Evolutionary conservation across 805 yeast genomes (phyloP), one percentile per base, ranked within the genome.

Genomic region (Pichia nakasei): DNA sequence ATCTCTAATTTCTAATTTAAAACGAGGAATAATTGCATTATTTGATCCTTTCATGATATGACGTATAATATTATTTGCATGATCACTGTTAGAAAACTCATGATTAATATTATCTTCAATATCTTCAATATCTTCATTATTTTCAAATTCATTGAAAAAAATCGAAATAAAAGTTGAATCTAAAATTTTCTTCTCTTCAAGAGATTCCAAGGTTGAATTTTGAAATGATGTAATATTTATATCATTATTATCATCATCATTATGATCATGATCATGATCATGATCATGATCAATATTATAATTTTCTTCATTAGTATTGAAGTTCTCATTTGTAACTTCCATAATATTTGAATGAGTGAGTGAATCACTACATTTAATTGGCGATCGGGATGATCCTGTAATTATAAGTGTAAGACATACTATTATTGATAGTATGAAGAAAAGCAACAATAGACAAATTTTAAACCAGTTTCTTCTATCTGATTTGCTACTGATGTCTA

Each of bases 21-120:
- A 58, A 39, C 63, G 48, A 9, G 63, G 61, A n/a, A 53, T 49
- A 15, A 57, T 56, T 5, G 57, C 61, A 44, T 55, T 45, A 41
- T 55, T 52, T 20, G 60, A 54, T 9, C 49, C 46, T 34, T 47
- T 37, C 42, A 40, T 56, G 20, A 58, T 56, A 35, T 55, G 53
- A 22, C 52, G 43, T 12, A 57, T 50, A 35, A 57, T 57, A 20
- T 50, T 40, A 31, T 49, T 45, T 20, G 56, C 52, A 38, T 43
- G 41, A 21, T 42, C 17, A 9, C 21, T 27, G 22, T 20, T 21
- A 18, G 33, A 20, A 32, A 31, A 27, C 7, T 34, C 21, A 8
- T 11, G 12, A 26, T 19, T 17, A 12, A 17, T 18, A 20, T 13
- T 9, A 29, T 2, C n/a, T 3, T 29, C 32, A 29, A 5, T 5